Conservation (phyloP, 2,329 filamentous ascomycete genomes). For the Sodiomyces alkalinus region DNA sequence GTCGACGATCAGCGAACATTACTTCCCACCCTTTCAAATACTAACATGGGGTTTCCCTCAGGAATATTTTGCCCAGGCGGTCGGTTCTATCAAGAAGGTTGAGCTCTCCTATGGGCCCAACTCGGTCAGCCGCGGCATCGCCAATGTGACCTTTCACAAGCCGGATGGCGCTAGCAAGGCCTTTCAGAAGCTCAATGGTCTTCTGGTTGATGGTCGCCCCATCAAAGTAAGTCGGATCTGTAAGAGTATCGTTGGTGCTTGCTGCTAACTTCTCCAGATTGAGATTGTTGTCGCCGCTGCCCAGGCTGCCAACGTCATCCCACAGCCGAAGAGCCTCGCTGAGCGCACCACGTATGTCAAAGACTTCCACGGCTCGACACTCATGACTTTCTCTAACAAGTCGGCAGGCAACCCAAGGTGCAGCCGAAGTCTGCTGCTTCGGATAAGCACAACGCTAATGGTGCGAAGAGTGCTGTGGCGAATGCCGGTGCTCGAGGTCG, state of each 20-base stretch:
- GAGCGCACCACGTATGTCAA: conserved; percentile 60
- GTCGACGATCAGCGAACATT: conserved; percentile 8
- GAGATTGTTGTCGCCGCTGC: conserved; percentile 78
- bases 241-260: background rate
- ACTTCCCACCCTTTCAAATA: conserved; percentile 28
- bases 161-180: conserved; percentile 73
- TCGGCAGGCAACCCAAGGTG: conserved; percentile 42
- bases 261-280: conserved; percentile 40
- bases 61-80: conserved; percentile 88
- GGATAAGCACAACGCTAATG: conserved; percentile 43
- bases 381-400: conserved; percentile 10
- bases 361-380: conserved; percentile 12
- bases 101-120: conserved; percentile 87
- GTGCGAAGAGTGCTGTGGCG: conserved; percentile 26
- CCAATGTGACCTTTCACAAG: conserved; percentile 75
- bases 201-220: conserved; percentile 76
- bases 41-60: conserved; percentile 62
- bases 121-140: conserved; percentile 81
- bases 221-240: conserved; percentile 57
- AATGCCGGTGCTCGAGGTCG: conserved; percentile 35
- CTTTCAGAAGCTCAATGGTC: conserved; percentile 68
- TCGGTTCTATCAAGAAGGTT: conserved; percentile 82
- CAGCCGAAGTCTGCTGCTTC: conserved; percentile 72
- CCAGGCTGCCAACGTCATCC: conserved; percentile 50
- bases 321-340: conserved; percentile 55